Conservation (phyloP, 2,329 filamentous ascomycete genomes). For the Thelonectria olida region DNA sequence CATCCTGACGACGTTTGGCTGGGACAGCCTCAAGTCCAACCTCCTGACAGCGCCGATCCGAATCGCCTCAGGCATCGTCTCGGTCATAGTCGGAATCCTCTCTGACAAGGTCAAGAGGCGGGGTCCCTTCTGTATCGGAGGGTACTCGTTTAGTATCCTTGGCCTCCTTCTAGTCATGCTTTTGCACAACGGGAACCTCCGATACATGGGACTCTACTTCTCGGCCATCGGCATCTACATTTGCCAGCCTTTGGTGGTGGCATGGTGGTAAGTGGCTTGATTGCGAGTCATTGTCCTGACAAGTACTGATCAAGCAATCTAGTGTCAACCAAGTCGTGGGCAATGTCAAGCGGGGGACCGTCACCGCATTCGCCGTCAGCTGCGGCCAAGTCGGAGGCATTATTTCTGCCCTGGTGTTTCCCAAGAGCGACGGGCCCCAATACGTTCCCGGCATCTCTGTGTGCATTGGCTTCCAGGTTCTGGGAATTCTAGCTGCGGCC, state of each 20-base stretch:
- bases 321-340: not conserved
- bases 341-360: constrained; percentile 12
- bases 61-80: constrained; percentile 45
- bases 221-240: constrained; percentile 44
- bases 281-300: not conserved
- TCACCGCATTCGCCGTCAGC: not conserved
- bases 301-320: not conserved
- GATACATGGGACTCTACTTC: constrained; percentile 37
- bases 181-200: constrained; percentile 1
- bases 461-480: no score
- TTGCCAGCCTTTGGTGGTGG: constrained; percentile 46
- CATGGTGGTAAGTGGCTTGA: constrained; percentile 48
- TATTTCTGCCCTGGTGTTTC: no score
- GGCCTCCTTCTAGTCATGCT: not conserved
- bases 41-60: constrained; percentile 42
- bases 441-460: no score
- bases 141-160: constrained; percentile 3
- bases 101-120: constrained; percentile 7
- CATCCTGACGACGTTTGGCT: constrained; percentile 46
- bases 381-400: not conserved
- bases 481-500: no score
- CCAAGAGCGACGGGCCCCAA: no score
- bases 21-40: constrained; percentile 43
- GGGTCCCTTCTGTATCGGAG: constrained; percentile 1
- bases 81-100: constrained; percentile 18